These are phyloP conservation scores for Metahyphopichia silvanorum DNA, from an alignment of 805 yeast genomes.

Conservation along the genomic window DNA sequence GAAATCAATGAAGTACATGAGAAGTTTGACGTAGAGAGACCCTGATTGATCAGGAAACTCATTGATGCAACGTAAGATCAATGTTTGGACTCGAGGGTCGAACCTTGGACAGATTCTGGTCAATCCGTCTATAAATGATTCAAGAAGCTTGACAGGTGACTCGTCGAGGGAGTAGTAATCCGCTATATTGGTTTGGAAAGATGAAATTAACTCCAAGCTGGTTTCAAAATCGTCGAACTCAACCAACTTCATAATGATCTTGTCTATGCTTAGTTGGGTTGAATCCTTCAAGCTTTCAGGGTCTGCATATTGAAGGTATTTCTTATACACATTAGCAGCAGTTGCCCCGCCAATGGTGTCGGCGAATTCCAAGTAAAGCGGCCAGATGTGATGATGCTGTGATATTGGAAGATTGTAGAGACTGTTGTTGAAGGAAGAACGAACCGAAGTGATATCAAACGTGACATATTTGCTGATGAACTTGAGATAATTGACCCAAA, in stretches of 20 bases:
- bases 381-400: slow-evolving; percentile 46
- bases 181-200: slow-evolving; percentile 27
- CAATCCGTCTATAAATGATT: slow-evolving; percentile 42
- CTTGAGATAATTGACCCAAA: slow-evolving; percentile 52
- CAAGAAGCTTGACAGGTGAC: slow-evolving; percentile 48
- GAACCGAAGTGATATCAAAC: slow-evolving; percentile 31
- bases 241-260: slow-evolving; percentile 26
- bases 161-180: slow-evolving; percentile 25
- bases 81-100: background rate
- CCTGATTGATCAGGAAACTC: slow-evolving; percentile 61
- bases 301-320: slow-evolving; percentile 27
- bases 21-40: slow-evolving; percentile 43
- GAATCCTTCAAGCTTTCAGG: slow-evolving; percentile 8
- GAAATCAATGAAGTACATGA: slow-evolving; percentile 44
- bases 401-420: slow-evolving; percentile 46
- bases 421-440: slow-evolving; percentile 48
- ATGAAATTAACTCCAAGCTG: slow-evolving; percentile 29
- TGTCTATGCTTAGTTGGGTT: slow-evolving; percentile 16
- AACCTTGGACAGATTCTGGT: slow-evolving; percentile 31
- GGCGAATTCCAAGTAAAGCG: slow-evolving; percentile 53
- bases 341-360: slow-evolving; percentile 42
- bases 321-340: slow-evolving; percentile 25
- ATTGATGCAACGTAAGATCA: slow-evolving; percentile 10
- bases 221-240: slow-evolving; percentile 22
- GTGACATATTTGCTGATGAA: slow-evolving; percentile 34